A percentile compares a stretch with the other conserved stretches of the same genome.
Conservation (phyloP, 2,329 filamentous ascomycete genomes). For the Stemphylium beticola region DNA sequence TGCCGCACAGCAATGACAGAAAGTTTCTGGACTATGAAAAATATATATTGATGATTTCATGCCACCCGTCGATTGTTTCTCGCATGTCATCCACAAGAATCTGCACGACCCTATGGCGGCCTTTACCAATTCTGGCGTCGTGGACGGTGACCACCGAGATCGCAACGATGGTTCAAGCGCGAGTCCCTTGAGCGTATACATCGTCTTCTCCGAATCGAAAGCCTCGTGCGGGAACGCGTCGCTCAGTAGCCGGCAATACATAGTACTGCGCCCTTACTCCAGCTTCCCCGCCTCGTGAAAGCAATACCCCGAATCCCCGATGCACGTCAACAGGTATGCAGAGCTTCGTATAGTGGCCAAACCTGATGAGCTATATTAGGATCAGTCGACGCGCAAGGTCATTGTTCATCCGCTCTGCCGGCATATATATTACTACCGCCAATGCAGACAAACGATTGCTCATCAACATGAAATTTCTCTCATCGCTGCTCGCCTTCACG, state of each 20-base stretch:
- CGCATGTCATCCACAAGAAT: no score
- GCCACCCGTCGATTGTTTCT: no score
- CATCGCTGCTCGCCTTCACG: conserved; percentile 12
- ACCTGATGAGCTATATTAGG: background rate
- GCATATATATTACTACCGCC: background rate
- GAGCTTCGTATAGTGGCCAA: background rate
- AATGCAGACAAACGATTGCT: background rate
- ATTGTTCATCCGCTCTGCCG: background rate
- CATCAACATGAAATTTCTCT: conserved; percentile 23
- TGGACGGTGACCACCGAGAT: no score
- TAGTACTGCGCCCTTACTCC: conserved; percentile 3
- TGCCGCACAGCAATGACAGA: no score
- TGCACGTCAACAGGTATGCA: conserved; percentile 8
- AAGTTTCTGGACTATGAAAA: no score
- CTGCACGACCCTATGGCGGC: no score
- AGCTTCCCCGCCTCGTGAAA: conserved; percentile 19
- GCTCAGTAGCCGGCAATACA: background rate
- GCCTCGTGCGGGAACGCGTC: background rate
- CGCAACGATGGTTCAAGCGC: no score
- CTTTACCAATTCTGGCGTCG: no score
- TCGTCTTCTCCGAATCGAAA: no score
- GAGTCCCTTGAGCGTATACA: no score
- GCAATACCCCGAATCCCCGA: conserved; percentile 25
- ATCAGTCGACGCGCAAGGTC: background rate
- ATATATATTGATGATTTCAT: no score